Percentiles rank a stretch among this genome's conserved stretches.
Evolutionary conservation across 2,329 filamentous ascomycete species (phyloP).

Genomic region (Atkinsonella hypoxylon): DNA sequence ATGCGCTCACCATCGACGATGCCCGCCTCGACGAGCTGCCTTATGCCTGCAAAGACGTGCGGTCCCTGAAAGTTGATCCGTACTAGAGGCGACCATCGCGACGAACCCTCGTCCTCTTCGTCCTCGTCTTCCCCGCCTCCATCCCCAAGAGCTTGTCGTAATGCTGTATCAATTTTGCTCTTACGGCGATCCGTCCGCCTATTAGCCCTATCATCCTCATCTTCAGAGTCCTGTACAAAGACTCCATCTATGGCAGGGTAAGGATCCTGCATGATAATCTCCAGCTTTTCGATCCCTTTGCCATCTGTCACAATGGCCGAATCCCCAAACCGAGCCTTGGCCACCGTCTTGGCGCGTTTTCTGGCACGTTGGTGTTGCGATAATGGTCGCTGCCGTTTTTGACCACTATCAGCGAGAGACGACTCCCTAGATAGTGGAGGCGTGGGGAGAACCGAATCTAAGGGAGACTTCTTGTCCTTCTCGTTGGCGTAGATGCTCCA

Average conservation of each 20-base stretch:
- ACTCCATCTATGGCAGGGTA: conserved; percentile 27
- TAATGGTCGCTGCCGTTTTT: conserved; percentile 17
- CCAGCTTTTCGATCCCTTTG: conserved; percentile 48
- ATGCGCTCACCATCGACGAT: conserved; percentile 64
- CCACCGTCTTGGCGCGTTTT: conserved; percentile 50
- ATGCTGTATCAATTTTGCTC: conserved; percentile 24
- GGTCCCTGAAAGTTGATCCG: conserved; percentile 59
- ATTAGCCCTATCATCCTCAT: conserved; percentile 12
- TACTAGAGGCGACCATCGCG: conserved; percentile 27
- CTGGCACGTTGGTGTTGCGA: conserved; percentile 21
- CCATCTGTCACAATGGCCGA: conserved; percentile 43
- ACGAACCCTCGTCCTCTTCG: conserved; percentile 16
- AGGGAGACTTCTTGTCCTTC: conserved; percentile 37
- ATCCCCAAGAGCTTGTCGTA: conserved; percentile 18
- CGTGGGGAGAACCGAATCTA: conserved; percentile 38
- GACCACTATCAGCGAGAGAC: conserved; percentile 15
- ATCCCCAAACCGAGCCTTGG: conserved; percentile 59
- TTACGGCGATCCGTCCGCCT: conserved; percentile 13
- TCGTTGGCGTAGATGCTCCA: conserved; percentile 70
- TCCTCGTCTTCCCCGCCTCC: conserved; percentile 12
- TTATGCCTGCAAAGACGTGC: conserved; percentile 71
- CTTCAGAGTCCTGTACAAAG: conserved; percentile 13
- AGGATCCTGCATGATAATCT: conserved; percentile 46
- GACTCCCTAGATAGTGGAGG: conserved; percentile 29
- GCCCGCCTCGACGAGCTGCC: conserved; percentile 65